Evolutionary conservation across 2,329 filamentous ascomycete genomes (phyloP).

Genomic region (Colletotrichum echinochloae): DNA sequence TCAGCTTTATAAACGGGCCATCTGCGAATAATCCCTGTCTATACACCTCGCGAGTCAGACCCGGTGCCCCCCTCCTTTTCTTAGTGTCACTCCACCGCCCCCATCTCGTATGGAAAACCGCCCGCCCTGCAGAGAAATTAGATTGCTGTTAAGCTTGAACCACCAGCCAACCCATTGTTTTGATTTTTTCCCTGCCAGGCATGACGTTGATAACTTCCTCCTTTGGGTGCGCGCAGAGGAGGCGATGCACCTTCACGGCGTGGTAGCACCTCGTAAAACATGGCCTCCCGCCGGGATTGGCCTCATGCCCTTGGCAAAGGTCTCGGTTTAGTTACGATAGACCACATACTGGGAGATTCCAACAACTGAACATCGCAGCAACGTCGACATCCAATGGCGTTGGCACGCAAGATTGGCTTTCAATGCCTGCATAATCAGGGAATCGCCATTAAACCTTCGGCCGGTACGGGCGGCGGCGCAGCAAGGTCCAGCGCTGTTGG

Average conservation of each 20-base stretch:
- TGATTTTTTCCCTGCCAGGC: not conserved
- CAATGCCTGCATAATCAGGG: conserved; percentile 9
- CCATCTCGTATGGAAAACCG: conserved; percentile 39
- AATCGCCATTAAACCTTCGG: too few species aligned
- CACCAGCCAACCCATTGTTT: conserved; percentile 15
- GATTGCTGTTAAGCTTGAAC: conserved; percentile 36
- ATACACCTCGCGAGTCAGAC: conserved; percentile 31
- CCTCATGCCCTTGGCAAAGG: not conserved
- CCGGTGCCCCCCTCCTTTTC: conserved; percentile 13
- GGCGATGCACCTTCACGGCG: conserved; percentile 4
- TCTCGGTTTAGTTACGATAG: not conserved
- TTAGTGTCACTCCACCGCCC: conserved; percentile 29
- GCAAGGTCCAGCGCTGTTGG: conserved; percentile 17
- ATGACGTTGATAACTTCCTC: conserved; percentile 35
- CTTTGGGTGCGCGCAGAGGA: conserved; percentile 24
- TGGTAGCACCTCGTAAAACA: conserved; percentile 22
- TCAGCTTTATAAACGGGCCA: conserved; percentile 37
- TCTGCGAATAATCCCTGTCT: conserved; percentile 23
- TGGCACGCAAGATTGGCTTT: not conserved
- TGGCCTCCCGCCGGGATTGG: conserved; percentile 5
- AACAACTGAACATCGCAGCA: not conserved
- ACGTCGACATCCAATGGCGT: not conserved
- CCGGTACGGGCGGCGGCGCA: not conserved
- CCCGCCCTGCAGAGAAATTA: conserved; percentile 28
- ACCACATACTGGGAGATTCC: not conserved